A percentile compares a stretch with the other conserved stretches of the same genome.
These are phyloP conservation scores for Cyberlindnera mrakii DNA, from an alignment of 805 yeast species.

Conservation along the genomic window DNA sequence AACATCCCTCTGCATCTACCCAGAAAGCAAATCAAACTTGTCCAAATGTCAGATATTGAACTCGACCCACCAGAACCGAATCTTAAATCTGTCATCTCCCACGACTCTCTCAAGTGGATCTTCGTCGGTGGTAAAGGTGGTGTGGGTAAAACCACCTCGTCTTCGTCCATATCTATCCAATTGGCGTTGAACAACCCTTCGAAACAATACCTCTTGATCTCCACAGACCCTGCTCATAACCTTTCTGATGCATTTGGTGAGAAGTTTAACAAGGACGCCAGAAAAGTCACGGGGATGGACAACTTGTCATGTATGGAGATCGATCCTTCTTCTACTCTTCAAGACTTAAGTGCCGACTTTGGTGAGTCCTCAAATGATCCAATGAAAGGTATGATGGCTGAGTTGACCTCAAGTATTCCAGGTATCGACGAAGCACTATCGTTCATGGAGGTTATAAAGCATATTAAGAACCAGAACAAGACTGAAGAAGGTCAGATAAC, in stretches of 20 bases:
- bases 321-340: constrained; percentile 91
- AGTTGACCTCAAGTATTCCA: constrained; percentile 90
- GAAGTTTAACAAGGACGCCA: constrained; percentile 95
- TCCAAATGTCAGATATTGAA: constrained; percentile 20
- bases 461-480: constrained; percentile 69
- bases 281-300: constrained; percentile 81
- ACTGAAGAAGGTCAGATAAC: constrained; percentile 29
- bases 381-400: constrained; percentile 73
- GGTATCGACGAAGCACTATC: constrained; percentile 98
- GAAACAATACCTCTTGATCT: constrained; percentile 80
- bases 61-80: constrained; percentile 49
- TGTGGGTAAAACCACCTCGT: constrained; percentile 97
- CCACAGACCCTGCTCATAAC: constrained; percentile 98
- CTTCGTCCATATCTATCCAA: constrained; percentile 92
- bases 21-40: background rate
- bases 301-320: constrained; percentile 97
- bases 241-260: constrained; percentile 97
- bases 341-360: constrained; percentile 62
- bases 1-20: background rate
- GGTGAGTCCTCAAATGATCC: constrained; percentile 40
- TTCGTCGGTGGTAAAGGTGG: constrained; percentile 99
- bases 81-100: constrained; percentile 60
- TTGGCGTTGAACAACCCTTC: constrained; percentile 76
- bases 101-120: constrained; percentile 81
- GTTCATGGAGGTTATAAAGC: constrained; percentile 96